Evolutionary conservation across 352 stramenopile species (phyloP), one percentile per base, ranked within the genome.

Genomic region (Phytopythium helicoides): DNA sequence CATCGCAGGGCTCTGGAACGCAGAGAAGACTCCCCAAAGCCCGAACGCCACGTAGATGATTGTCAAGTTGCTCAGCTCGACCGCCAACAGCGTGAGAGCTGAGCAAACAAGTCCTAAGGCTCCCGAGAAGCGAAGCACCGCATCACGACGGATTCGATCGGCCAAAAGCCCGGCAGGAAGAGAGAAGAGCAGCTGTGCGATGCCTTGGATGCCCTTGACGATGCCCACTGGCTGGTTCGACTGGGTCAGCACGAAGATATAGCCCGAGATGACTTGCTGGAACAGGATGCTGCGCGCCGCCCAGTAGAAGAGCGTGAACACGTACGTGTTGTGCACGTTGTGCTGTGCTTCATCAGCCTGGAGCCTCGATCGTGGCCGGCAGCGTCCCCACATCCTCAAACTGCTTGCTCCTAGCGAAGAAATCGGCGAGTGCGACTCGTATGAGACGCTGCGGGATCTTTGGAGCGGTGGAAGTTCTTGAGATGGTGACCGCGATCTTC

Each of bases 181-280:
- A n/a, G 81, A 86, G 47, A 87, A 87, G 1, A 86, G 21, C 18
- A 92, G 67, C 60, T 92, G 81, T 28, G 80, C 76, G 58, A 92
- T 86, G 54, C 81, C 81, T 46, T 90, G 79, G 52, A 92, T 86
- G 54, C 81, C 81, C 56, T 90, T 92, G 60, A 92, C 77, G 6
- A 89, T 75, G 23, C 81, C 81, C 40, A 92, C 81, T 31, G 81
- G 79, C 48, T 87, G 73, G 54, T 90, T 92, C 39, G 76, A 89
- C 35, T 63, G 40, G 12, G 81, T 89, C n/a, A 92, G 64, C 38
- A 89, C 76, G 58, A 81, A 92, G 14, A 92, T 68, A 51, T 87
- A 92, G 40, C 81, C 81, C 3, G 78, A 79, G 16, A 92, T 64
- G 37, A 92, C 73, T 56, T 89, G 76, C 57, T 92, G 76, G 58